A percentile compares a stretch with the other conserved stretches of the same genome.
phyloP scores from a whole-genome alignment of 192 early-diverging fungal species.

The Dispira simplex region DNA sequence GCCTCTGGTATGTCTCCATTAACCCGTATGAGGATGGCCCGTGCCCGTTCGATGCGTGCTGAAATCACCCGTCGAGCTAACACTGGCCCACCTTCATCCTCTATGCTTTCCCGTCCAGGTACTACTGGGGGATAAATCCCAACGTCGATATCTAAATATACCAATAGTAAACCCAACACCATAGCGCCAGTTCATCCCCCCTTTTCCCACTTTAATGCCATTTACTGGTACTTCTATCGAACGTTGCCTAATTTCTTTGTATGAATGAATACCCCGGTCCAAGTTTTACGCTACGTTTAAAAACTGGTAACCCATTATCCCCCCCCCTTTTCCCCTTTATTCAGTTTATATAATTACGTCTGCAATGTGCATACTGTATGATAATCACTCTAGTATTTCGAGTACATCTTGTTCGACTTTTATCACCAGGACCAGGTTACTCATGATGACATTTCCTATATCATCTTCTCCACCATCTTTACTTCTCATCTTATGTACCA shows the following conservation, averaged over 20 bases:
- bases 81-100: not conserved
- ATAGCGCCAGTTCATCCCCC: not conserved
- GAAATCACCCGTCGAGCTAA: constrained; percentile 9
- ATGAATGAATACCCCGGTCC: not conserved
- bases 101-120: too few relatives aligned
- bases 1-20: constrained; percentile 5
- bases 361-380: not conserved
- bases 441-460: too few relatives aligned
- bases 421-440: too few relatives aligned
- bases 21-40: constrained; percentile 10
- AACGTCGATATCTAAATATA: not conserved
- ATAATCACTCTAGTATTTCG: not conserved
- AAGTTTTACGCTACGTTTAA: not conserved
- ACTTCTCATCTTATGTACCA: not conserved
- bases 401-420: too few relatives aligned
- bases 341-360: not conserved
- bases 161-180: not conserved
- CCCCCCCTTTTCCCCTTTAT: not conserved
- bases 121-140: too few relatives aligned
- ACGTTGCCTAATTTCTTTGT: not conserved
- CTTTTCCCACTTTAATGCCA: not conserved
- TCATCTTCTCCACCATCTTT: not conserved
- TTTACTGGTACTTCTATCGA: not conserved
- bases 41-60: constrained; percentile 10
- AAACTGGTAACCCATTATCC: not conserved